Percentiles rank a stretch among this genome's conserved stretches.
Evolutionary conservation across 129 eudicot species (phyloP).

Genomic region (Saussurea involucrata): DNA sequence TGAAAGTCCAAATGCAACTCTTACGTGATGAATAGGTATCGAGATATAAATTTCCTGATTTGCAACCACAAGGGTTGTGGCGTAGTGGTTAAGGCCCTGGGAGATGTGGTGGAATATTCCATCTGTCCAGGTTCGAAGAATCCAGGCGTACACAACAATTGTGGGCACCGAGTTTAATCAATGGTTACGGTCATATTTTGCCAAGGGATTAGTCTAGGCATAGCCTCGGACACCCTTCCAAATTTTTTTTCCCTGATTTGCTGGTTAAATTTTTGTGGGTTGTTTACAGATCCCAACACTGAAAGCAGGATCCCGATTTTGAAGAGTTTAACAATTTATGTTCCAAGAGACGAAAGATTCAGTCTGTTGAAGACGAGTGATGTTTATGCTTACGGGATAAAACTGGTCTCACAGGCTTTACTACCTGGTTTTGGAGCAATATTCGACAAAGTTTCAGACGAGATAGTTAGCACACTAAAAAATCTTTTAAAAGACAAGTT

Average conservation of each 20-base stretch:
- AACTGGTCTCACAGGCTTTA: slow-evolving; percentile 37
- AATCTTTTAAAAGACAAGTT: slow-evolving; percentile 32
- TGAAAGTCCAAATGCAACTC: not conserved
- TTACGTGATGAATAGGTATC: not conserved
- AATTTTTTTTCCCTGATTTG: too few relatives aligned
- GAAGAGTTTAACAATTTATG: slow-evolving; percentile 42
- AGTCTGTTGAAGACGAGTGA: slow-evolving; percentile 39
- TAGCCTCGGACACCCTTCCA: too few relatives aligned
- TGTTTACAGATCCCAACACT: slow-evolving; percentile 36
- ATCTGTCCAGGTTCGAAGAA: too few relatives aligned
- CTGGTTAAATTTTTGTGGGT: not conserved
- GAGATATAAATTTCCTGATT: not conserved
- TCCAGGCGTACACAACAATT: too few relatives aligned
- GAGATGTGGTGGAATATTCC: too few relatives aligned
- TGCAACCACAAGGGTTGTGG: too few relatives aligned
- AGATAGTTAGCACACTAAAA: slow-evolving; percentile 33
- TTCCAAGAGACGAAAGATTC: slow-evolving; percentile 55
- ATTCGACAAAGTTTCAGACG: slow-evolving; percentile 38
- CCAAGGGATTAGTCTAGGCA: too few relatives aligned
- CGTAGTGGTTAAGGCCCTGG: too few relatives aligned
- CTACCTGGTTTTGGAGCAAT: slow-evolving; percentile 37
- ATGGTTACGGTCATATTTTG: too few relatives aligned
- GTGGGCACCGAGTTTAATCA: too few relatives aligned
- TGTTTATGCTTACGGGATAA: slow-evolving; percentile 43
- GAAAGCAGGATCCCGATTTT: slow-evolving; percentile 47